Percentiles rank a stretch among this genome's conserved stretches.
phyloP scores from a whole-genome alignment of 306 rosid genomes.

The Vigna angularis region DNA sequence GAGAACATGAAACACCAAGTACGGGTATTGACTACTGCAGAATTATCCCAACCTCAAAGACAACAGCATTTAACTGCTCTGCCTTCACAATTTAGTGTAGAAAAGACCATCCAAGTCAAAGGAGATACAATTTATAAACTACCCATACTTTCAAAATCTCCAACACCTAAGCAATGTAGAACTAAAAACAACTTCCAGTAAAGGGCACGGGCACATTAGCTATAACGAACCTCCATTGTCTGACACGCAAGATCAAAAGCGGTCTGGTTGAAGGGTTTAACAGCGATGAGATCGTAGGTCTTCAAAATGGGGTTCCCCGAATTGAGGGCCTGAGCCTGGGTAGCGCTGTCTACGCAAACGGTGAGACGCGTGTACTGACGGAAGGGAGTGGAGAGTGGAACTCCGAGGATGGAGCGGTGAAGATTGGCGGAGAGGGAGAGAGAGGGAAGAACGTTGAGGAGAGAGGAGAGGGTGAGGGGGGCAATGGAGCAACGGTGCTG shows the following conservation, averaged over 20 bases:
- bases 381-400: conserved; percentile 70
- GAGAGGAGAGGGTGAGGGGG: conserved; percentile 65
- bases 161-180: neutral
- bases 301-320: conserved; percentile 82
- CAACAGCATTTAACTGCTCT: too few relatives aligned
- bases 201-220: neutral
- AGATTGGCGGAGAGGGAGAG: conserved; percentile 68
- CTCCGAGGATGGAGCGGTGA: conserved; percentile 74
- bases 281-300: conserved; percentile 82
- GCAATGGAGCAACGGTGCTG: conserved; percentile 77
- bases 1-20: too few relatives aligned
- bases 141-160: neutral
- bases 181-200: neutral
- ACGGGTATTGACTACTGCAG: too few relatives aligned
- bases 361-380: conserved; percentile 94
- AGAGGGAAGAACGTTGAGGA: conserved; percentile 70
- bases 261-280: conserved; percentile 67
- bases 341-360: conserved; percentile 53
- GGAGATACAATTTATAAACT: neutral
- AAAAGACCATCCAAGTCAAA: too few relatives aligned
- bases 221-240: conserved; percentile 68
- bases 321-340: conserved; percentile 67
- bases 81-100: too few relatives aligned
- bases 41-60: too few relatives aligned
- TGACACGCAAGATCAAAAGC: conserved; percentile 78